Conservation (phyloP, 805 yeast genomes). For the Isabelozyma gotoi region DNA sequence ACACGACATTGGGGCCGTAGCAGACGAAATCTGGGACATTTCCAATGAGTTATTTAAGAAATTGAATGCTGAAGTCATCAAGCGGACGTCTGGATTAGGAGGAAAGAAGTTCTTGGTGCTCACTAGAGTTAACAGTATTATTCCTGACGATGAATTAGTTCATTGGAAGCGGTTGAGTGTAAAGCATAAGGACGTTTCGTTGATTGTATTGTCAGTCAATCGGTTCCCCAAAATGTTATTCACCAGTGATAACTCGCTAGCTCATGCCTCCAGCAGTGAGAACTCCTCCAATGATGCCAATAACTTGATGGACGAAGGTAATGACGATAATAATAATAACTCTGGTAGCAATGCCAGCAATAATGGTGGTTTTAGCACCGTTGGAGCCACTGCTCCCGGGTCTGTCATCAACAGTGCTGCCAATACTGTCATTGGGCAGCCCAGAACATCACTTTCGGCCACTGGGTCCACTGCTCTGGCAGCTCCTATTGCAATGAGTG, state of each 20-base stretch:
- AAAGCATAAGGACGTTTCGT: constrained; percentile 52
- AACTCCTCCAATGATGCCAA: background rate
- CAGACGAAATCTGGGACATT: constrained; percentile 65
- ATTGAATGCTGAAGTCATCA: constrained; percentile 32
- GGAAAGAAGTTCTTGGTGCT: constrained; percentile 64
- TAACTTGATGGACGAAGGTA: background rate
- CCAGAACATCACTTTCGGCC: background rate
- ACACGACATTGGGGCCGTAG: constrained; percentile 44
- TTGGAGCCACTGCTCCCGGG: background rate
- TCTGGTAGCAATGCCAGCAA: constrained; percentile 11
- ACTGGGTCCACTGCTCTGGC: background rate
- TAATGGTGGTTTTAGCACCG: constrained; percentile 12
- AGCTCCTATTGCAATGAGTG: background rate
- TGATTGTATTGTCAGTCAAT: constrained; percentile 71
- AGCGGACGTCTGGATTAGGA: constrained; percentile 32
- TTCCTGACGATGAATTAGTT: constrained; percentile 78
- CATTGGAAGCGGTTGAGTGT: constrained; percentile 77
- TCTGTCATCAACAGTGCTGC: background rate
- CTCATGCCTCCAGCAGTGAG: background rate
- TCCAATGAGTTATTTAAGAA: constrained; percentile 47
- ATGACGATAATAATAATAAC: constrained; percentile 8
- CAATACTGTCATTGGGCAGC: background rate
- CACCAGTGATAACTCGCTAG: constrained; percentile 12
- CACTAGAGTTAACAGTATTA: constrained; percentile 68
- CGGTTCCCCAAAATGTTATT: constrained; percentile 49